These are phyloP conservation scores for Trichosporon faecale DNA, from an alignment of 1,284 basidiomycete species.

Conservation along the genomic window DNA sequence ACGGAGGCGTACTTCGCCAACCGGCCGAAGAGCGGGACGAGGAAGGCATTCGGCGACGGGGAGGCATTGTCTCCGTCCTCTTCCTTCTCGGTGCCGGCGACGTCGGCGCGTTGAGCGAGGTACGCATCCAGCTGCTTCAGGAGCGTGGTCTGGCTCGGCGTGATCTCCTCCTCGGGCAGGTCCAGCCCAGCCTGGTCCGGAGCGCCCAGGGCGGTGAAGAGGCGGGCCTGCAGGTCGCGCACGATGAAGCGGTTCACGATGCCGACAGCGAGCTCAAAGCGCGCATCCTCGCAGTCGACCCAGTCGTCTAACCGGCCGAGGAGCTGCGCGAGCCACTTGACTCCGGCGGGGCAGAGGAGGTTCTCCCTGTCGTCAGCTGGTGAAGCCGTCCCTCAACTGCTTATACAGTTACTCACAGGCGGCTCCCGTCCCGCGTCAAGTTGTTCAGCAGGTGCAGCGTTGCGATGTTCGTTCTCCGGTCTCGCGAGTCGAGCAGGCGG, in stretches of 20 bases:
- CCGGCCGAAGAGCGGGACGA: conserved; percentile 24
- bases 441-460: conserved; percentile 70
- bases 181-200: conserved; percentile 27
- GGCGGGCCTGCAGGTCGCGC: conserved; percentile 37
- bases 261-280: conserved; percentile 71
- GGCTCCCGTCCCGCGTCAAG: conserved; percentile 60
- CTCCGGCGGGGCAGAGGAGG: conserved; percentile 26
- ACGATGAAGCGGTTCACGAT: conserved; percentile 54
- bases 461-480: conserved; percentile 61
- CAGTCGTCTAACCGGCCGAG: conserved; percentile 59
- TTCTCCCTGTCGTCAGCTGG: conserved; percentile 14
- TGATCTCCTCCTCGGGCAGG: conserved; percentile 63
- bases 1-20: conserved; percentile 31
- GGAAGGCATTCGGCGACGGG: conserved; percentile 25
- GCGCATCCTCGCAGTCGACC: conserved; percentile 61
- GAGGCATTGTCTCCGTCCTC: conserved; percentile 8
- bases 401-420: conserved; percentile 61
- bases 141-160: conserved; percentile 76
- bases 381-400: too few relatives aligned
- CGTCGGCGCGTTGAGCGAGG: conserved; percentile 51
- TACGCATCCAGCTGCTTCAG: conserved; percentile 80
- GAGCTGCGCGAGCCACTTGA: conserved; percentile 54
- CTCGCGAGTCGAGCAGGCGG: conserved; percentile 67
- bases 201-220: neutral
- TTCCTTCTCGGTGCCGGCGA: neutral